Conservation (phyloP, 768 basidiomycete species). For the Mycena venus region DNA sequence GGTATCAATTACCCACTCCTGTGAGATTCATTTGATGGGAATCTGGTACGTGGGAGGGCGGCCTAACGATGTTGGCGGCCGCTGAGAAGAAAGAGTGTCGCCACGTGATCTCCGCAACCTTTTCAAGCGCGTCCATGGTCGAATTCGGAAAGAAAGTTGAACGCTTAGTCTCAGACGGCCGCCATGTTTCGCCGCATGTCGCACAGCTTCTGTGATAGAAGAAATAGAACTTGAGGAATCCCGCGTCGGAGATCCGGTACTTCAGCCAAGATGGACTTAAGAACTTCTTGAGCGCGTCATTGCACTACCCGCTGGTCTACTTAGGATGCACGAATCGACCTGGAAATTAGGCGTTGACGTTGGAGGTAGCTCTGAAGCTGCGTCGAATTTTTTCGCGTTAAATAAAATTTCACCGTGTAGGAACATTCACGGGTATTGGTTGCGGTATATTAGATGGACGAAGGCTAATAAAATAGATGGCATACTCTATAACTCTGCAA, state of each 20-base stretch:
- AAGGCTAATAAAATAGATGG: constrained; percentile 36
- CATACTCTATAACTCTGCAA: constrained; percentile 39
- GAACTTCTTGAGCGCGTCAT: neutral
- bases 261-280: neutral
- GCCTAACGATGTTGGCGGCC: no score
- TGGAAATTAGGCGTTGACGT: constrained; percentile 46
- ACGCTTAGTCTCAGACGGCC: neutral
- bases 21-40: no score
- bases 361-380: constrained; percentile 31
- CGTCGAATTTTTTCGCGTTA: neutral
- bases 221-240: neutral
- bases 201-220: neutral
- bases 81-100: no score
- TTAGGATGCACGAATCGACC: constrained; percentile 23
- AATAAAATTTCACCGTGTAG: constrained; percentile 1
- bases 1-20: no score
- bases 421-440: constrained; percentile 32
- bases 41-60: no score
- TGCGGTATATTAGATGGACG: neutral
- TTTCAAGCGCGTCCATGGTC: neutral
- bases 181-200: neutral
- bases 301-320: neutral
- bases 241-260: constrained; percentile 3
- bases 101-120: neutral
- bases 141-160: no score